Base-by-base conservation (phyloP, 2,329 filamentous ascomycete genomes). In the Epichloe coenophiala region DNA sequence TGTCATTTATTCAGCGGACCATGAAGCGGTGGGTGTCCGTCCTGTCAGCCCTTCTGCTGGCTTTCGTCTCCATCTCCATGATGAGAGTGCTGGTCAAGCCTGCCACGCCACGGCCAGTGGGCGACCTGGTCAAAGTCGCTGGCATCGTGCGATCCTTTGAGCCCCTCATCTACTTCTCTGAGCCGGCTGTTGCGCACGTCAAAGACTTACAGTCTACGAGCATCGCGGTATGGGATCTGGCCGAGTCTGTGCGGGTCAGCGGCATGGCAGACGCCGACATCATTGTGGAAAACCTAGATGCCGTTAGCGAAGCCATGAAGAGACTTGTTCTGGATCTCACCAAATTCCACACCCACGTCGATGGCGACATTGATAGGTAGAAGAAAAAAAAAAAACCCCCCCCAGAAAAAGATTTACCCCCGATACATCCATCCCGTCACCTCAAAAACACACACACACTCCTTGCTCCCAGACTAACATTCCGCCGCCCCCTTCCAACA, bases 151-250 rank as follows among this genome's bases (percentile, higher is more conserved):
- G 88, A 59, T 88, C 88, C 9, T 95, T 96, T 61, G 91, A 96
- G 65, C 91, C 91, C 5, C 76, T 96, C 43, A 94, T 97, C 55
- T 93, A 93, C 70, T 95, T 94, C 63, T 95, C 89, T 0, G 89
- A 96, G 61, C 86, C 90, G 62, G 89, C 89, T 8, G 83, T 89
- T 42, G 78, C 83, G 37, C 89, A 95, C 62, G 88, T 95, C 40
- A 83, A 84, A 52, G 88, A 94, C 56, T 72, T 97, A 46, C 89
- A 95, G 65, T 88, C 93, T 50, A 95, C 90, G 0, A 88, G 89
- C 42, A 84, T 95, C 35, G 91, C 91, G 1, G 89, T 97, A 27
- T 95, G 90, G 87, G 91, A 97, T 64, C 75, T 97, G 5, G 86
- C 88, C 52, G 91, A 96, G 73, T 94, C 85, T 56, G 86, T 96